A percentile compares a stretch with the other conserved stretches of the same genome.
Conservation (phyloP, 2,329 filamentous ascomycete genomes). For the Fusarium brevicatenulatum region DNA sequence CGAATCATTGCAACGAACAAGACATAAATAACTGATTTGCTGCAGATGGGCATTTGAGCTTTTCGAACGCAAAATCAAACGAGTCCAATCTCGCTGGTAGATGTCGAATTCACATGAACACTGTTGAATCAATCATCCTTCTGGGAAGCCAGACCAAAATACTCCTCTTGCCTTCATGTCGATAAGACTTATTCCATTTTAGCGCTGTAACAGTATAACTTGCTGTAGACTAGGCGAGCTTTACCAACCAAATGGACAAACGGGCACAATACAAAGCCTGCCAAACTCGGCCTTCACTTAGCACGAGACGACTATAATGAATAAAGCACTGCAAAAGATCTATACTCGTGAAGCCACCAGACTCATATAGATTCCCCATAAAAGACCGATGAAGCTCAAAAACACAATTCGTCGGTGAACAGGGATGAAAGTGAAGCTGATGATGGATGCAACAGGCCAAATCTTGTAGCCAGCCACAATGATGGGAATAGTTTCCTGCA, state of each 20-base stretch:
- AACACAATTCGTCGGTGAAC: slow-evolving; percentile 62
- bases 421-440: slow-evolving; percentile 61
- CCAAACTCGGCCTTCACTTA: not conserved
- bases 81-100: not conserved
- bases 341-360: slow-evolving; percentile 57
- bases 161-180: not conserved
- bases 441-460: slow-evolving; percentile 62
- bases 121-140: not conserved
- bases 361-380: slow-evolving; percentile 65
- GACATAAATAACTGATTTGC: not conserved
- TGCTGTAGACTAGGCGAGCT: not conserved
- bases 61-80: not conserved
- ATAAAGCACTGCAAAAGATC: not conserved
- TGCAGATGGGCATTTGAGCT: no score
- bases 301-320: accelerated
- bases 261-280: not conserved
- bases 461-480: slow-evolving; percentile 62
- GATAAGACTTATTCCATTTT: accelerated
- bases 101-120: not conserved
- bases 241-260: no score
- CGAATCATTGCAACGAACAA: accelerated
- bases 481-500: slow-evolving; percentile 57
- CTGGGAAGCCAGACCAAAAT: not conserved
- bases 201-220: not conserved
- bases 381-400: slow-evolving; percentile 58